Conservation (phyloP, 1,284 basidiomycete genomes). For the Leccinum ambiguum region DNA sequence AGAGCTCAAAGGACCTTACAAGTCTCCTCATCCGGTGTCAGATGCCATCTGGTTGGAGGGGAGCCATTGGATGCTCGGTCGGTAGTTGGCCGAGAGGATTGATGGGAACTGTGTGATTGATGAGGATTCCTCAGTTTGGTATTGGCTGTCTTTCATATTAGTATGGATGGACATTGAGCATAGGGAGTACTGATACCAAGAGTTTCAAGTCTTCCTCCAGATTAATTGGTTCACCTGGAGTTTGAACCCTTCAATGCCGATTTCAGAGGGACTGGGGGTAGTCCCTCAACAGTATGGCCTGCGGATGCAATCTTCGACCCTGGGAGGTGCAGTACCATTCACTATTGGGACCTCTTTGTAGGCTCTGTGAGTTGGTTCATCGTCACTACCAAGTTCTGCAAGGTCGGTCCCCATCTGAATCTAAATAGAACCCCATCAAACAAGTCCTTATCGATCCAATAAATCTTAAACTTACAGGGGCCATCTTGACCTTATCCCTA, state of each 20-base stretch:
- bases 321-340: not conserved
- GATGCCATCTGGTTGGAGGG: not conserved
- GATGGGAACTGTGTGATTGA: not conserved
- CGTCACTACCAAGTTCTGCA: not conserved
- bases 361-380: not conserved
- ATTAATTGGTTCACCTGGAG: not conserved
- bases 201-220: not conserved
- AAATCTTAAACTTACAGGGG: not conserved
- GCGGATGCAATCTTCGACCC: not conserved
- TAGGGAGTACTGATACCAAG: not conserved
- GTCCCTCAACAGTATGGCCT: not conserved
- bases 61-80: not conserved
- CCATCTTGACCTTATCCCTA: not conserved
- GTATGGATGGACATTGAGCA: not conserved
- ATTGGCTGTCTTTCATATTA: not conserved
- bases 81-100: not conserved
- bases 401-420: not conserved
- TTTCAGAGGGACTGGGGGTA: not conserved
- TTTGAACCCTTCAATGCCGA: not conserved
- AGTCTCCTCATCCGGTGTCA: not conserved
- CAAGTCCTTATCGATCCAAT: not conserved
- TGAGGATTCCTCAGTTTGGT: not conserved
- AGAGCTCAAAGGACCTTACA: not conserved
- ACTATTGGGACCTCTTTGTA: not conserved
- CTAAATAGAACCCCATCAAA: not conserved